Evolutionary conservation across 768 basidiomycete species (phyloP).

Genomic region (Punctularia strigosozonata): DNA sequence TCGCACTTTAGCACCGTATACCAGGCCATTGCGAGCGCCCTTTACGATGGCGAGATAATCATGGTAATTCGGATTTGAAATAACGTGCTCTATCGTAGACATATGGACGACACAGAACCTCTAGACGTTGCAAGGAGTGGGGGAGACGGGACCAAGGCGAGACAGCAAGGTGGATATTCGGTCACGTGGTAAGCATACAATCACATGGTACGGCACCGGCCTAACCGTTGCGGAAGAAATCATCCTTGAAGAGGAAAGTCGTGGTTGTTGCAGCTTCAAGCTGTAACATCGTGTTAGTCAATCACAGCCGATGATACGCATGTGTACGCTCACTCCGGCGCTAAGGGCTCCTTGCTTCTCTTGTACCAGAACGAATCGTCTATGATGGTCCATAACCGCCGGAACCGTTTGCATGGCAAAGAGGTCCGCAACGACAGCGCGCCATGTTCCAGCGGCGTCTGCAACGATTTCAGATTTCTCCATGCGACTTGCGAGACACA

Average conservation of each 20-base stretch:
- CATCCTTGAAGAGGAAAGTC: slow-evolving; percentile 56
- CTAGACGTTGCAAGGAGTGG: background rate
- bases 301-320: too few species aligned
- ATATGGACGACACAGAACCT: slow-evolving; percentile 6
- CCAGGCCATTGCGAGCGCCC: slow-evolving; percentile 83
- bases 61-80: slow-evolving; percentile 68
- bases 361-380: slow-evolving; percentile 54
- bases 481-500: too few species aligned
- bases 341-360: slow-evolving; percentile 22
- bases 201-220: slow-evolving; percentile 6
- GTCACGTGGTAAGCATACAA: slow-evolving; percentile 3
- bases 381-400: slow-evolving; percentile 44
- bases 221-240: slow-evolving; percentile 25
- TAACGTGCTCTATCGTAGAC: slow-evolving; percentile 21
- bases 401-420: slow-evolving; percentile 59
- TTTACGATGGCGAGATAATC: slow-evolving; percentile 90
- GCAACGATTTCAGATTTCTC: too few species aligned
- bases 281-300: too few species aligned
- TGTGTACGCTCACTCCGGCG: too few species aligned
- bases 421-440: too few species aligned
- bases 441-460: too few species aligned
- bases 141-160: background rate
- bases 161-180: background rate
- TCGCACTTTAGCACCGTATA: slow-evolving; percentile 83
- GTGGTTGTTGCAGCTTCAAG: too few species aligned